Evolutionary conservation across 1,284 basidiomycete genomes (phyloP).

Genomic region (Heterobasidion parviporum): DNA sequence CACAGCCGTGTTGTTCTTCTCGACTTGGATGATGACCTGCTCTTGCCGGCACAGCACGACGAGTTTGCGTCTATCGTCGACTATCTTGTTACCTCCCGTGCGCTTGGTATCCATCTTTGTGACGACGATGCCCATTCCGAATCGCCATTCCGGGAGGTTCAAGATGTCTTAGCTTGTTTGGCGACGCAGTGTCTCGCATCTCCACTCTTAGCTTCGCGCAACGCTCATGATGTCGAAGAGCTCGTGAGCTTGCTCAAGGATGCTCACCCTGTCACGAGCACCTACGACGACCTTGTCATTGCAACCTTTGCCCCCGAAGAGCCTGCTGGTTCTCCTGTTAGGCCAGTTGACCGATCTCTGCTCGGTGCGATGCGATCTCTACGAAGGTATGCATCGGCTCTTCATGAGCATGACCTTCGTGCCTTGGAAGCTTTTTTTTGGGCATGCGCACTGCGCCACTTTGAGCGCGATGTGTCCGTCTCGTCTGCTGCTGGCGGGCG

Average conservation of each 20-base stretch:
- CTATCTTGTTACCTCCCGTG: background rate
- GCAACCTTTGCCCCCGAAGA: conserved; percentile 3
- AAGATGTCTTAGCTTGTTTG: conserved; percentile 19
- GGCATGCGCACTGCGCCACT: conserved; percentile 37
- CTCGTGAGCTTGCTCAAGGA: conserved; percentile 18
- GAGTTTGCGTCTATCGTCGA: conserved; percentile 4
- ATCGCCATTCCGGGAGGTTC: background rate
- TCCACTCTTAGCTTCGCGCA: conserved; percentile 6
- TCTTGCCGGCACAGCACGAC: conserved; percentile 3
- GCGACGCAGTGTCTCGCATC: conserved; percentile 20
- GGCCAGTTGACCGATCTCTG: conserved; percentile 10
- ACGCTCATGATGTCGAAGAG: background rate
- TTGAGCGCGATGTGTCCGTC: conserved; percentile 25
- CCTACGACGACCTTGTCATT: conserved; percentile 21
- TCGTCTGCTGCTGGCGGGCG: background rate
- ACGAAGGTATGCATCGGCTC: conserved; percentile 21
- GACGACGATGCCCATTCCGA: background rate
- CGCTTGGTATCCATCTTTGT: conserved; percentile 12
- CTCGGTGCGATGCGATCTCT: conserved; percentile 19
- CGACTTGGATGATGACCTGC: background rate
- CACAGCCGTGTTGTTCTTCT: conserved; percentile 3
- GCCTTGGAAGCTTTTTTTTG: conserved; percentile 45
- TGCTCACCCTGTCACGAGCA: conserved; percentile 21
- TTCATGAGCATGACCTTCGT: conserved; percentile 27
- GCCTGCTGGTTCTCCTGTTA: conserved; percentile 7